Evolutionary conservation across 306 rosid species (phyloP), one percentile per base, ranked within the genome.

Genomic region (Canavalia ensiformis): DNA sequence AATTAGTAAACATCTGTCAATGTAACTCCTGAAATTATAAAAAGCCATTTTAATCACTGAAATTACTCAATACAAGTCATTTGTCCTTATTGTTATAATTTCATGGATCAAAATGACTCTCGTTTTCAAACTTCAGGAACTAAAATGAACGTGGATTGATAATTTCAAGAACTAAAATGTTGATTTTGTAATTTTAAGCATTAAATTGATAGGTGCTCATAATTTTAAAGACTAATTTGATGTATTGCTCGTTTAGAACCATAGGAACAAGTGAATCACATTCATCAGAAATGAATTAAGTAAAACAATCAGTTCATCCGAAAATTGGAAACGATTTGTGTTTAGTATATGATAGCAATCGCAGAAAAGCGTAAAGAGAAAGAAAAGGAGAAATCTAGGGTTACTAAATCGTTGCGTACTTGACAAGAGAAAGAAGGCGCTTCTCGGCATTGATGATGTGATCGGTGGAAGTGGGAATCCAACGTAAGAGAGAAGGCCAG

Each of bases 401-500:
- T 75, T 81, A 62, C 10, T 1, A 44, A 52, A 82, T n/a, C 25
- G 25, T 18, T n/a, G 55, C 0, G 82, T 88, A 95, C 99, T 88
- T 93, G 92, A 90, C 87, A 2, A 96, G 73, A 76, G 99, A 96
- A 67, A 96, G 97, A 62, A 96, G 98, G 35, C 97, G 97, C 76
- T 96, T 93, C 83, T 96, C 99, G 75, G 98, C 87, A 45, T 90
- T 88, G 80, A 93, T 88, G 80, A 93, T 96, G 74, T 89, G 92
- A 50, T 93, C 88, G 75, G 91, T 93, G 57, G 99, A 96, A 39
- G 94, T 82, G 8, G 99, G 99, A 42, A 96, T 75, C 99, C 99
- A 96, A 52, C 98, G 98, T 54, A 90, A 88, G 57, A 92, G 37
- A 62, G 98, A 90, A 41, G 98, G 94, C 98, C 97, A 96, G 28